Percentiles rank a stretch among this genome's conserved stretches.
phyloP scores from a whole-genome alignment of 2,329 filamentous ascomycete species.

The Neocucurbitaria cava region DNA sequence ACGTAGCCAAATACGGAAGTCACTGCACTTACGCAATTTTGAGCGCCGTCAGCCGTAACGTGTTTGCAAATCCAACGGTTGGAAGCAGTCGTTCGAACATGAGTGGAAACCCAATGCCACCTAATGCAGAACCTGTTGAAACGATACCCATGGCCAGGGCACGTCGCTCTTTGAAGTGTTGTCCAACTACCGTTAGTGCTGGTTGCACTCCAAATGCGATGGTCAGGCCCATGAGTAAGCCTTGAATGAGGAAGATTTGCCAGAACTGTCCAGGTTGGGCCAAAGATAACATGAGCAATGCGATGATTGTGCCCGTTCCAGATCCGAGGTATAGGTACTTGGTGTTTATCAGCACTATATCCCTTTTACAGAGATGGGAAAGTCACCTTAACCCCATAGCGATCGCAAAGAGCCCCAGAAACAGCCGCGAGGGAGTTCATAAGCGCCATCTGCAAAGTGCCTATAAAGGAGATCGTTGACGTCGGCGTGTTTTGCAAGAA shows the following conservation, averaged over 20 bases:
- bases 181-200: constrained; percentile 49
- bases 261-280: constrained; percentile 38
- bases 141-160: constrained; percentile 54
- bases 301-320: constrained; percentile 25
- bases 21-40: constrained; percentile 36
- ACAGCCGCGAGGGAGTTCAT: constrained; percentile 64
- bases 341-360: constrained; percentile 7
- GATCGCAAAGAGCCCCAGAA: constrained; percentile 69
- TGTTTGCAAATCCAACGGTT: constrained; percentile 65
- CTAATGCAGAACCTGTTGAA: constrained; percentile 49
- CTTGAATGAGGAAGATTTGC: constrained; percentile 56
- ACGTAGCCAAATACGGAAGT: constrained; percentile 54
- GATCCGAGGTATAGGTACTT: constrained; percentile 39
- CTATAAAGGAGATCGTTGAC: constrained; percentile 53
- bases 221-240: constrained; percentile 53
- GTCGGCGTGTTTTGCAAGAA: constrained; percentile 41
- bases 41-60: constrained; percentile 68
- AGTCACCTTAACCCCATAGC: constrained; percentile 62
- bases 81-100: constrained; percentile 63
- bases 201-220: constrained; percentile 52
- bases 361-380: constrained; percentile 6
- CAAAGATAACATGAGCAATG: constrained; percentile 37
- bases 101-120: constrained; percentile 63
- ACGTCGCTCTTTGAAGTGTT: constrained; percentile 54
- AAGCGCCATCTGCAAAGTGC: constrained; percentile 51